A percentile compares a stretch with the other conserved stretches of the same genome.
These are phyloP conservation scores for Phellinidium pouzarii DNA, from an alignment of 1,284 basidiomycete species.

Conservation along the genomic window DNA sequence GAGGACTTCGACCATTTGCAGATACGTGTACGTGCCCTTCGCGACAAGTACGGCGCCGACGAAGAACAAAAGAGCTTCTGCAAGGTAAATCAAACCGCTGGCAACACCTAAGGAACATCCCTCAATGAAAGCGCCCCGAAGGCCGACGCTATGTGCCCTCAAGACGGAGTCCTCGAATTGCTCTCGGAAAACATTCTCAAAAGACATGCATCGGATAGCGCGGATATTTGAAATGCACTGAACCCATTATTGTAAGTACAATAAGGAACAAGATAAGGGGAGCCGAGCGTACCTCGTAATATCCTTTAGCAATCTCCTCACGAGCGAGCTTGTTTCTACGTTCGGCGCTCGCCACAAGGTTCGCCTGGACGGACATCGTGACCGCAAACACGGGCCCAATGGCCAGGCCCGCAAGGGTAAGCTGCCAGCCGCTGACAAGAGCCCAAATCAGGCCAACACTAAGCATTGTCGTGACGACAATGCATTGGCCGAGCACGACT, in stretches of 20 bases:
- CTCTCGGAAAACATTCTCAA: conserved; percentile 67
- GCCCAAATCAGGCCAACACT: conserved; percentile 84
- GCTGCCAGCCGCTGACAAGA: conserved; percentile 82
- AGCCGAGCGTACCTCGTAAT: conserved; percentile 65
- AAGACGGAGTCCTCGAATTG: conserved; percentile 63
- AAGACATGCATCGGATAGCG: conserved; percentile 85
- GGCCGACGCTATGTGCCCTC: conserved; percentile 60
- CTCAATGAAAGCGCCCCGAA: conserved; percentile 74
- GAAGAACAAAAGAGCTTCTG: conserved; percentile 87
- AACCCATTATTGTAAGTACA: conserved; percentile 10
- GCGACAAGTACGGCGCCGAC: conserved; percentile 81
- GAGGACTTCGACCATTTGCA: conserved; percentile 84
- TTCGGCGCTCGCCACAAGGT: conserved; percentile 68
- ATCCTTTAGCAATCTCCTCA: conserved; percentile 79
- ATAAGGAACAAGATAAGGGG: conserved; percentile 9
- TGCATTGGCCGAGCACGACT: conserved; percentile 64
- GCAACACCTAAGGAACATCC: conserved; percentile 80
- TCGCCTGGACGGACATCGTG: conserved; percentile 68
- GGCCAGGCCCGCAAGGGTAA: conserved; percentile 86
- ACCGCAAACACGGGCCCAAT: conserved; percentile 80
- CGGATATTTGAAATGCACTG: conserved; percentile 82
- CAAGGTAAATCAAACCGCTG: conserved; percentile 79
- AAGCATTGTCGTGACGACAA: conserved; percentile 80
- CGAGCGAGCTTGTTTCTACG: conserved; percentile 74
- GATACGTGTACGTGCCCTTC: conserved; percentile 77